A percentile compares a stretch with the other conserved stretches of the same genome.
Conservation (phyloP, 2,329 filamentous ascomycete species). For the Xylariaceae sp. region DNA sequence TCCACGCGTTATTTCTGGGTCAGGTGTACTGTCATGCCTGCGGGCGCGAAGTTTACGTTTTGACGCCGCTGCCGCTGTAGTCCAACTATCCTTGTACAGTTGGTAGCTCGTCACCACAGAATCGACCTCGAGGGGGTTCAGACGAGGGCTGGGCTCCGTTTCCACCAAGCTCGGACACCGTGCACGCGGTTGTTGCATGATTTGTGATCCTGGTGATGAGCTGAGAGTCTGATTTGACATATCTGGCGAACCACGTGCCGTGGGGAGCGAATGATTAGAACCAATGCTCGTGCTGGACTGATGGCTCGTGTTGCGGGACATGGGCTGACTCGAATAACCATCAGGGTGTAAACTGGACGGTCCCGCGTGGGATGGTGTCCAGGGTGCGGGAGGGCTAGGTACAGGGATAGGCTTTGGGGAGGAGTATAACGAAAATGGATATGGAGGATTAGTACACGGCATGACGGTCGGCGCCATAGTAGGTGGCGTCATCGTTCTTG, state of each 20-base stretch:
- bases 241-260: conserved; percentile 6
- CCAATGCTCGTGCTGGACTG: conserved; percentile 34
- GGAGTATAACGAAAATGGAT: conserved; percentile 23
- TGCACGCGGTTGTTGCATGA: conserved; percentile 27
- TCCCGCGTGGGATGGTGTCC: conserved; percentile 24
- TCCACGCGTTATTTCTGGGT: background rate
- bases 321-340: conserved; percentile 46
- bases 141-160: conserved; percentile 41
- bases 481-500: conserved; percentile 1
- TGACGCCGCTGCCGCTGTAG: background rate
- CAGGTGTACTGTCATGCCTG: conserved; percentile 11
- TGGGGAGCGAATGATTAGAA: conserved; percentile 21
- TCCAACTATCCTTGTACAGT: conserved; percentile 20
- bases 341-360: conserved; percentile 25
- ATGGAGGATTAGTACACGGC: conserved; percentile 18
- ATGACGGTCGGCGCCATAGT: background rate
- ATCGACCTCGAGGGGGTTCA: conserved; percentile 24
- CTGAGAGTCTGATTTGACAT: conserved; percentile 15
- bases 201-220: conserved; percentile 25
- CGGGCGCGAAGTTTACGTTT: conserved; percentile 10
- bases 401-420: conserved; percentile 19
- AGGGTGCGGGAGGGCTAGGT: conserved; percentile 21
- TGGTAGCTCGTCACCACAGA: conserved; percentile 29
- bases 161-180: conserved; percentile 38
- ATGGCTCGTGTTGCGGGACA: conserved; percentile 43